Evolutionary conservation across 2,329 filamentous ascomycete genomes (phyloP).

Genomic region (Pseudonectria buxi): DNA sequence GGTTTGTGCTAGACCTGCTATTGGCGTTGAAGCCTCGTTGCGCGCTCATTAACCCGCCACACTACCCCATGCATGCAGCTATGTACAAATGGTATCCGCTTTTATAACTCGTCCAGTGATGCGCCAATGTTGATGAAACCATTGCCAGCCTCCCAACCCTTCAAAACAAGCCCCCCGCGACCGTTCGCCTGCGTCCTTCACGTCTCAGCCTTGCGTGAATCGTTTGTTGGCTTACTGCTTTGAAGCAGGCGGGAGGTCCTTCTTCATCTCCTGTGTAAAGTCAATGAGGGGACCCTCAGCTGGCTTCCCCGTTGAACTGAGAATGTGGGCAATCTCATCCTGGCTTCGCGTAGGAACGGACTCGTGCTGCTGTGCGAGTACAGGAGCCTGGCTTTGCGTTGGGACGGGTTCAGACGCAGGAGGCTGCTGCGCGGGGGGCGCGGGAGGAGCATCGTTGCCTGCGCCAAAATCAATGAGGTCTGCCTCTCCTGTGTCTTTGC

Average conservation of each 20-base stretch:
- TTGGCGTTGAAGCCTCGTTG: constrained; percentile 21
- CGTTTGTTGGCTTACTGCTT: constrained; percentile 16
- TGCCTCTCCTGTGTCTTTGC: constrained; percentile 4
- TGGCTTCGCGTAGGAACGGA: constrained; percentile 7
- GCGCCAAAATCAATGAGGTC: constrained; percentile 55
- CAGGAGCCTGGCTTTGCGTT: neutral
- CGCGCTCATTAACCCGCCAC: constrained; percentile 17
- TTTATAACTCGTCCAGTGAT: constrained; percentile 18
- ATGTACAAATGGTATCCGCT: constrained; percentile 18
- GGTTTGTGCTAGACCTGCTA: constrained; percentile 5
- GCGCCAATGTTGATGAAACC: constrained; percentile 22
- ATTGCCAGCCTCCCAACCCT: constrained; percentile 10
- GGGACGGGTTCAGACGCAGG: constrained; percentile 2
- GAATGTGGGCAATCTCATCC: constrained; percentile 37
- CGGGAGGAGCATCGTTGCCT: constrained; percentile 5
- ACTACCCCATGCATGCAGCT: constrained; percentile 15
- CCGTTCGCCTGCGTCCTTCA: constrained; percentile 5
- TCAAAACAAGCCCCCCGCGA: constrained; percentile 11
- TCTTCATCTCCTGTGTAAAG: constrained; percentile 49
- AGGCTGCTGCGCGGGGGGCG: constrained; percentile 6
- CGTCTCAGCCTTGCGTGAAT: constrained; percentile 10
- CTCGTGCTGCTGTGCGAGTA: neutral
- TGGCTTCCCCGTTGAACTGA: constrained; percentile 41
- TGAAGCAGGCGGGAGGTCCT: constrained; percentile 34
- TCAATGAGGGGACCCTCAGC: constrained; percentile 47